Evolutionary conservation across 164 flowering plant species (phyloP), one percentile per base, ranked within the genome.

Genomic region (Saururus chinensis): DNA sequence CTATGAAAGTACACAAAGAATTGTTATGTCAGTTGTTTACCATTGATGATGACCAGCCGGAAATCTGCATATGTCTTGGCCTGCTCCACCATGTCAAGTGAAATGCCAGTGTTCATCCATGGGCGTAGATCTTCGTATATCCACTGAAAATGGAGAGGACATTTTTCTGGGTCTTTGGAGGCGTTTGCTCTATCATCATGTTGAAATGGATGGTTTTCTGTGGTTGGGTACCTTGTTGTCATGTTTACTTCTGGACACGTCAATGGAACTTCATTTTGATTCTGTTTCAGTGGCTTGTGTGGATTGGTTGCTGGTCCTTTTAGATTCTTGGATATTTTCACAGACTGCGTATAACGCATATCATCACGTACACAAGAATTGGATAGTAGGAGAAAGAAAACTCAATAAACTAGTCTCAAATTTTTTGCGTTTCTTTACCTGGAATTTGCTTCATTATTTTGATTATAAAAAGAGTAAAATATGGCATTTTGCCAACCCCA

Each of bases 111-210:
- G 0, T 25, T 30, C 53, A 25, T 73, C 85, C 85, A 82, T 0
- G 74, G 79, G 56, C 60, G 26, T 12, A 82, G 68, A 62, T 82
- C 85, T 63, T 77, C 75, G 25, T 79, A 77, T 64, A 82, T 82
- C 85, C 83, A 82, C 11, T 79, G 73, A 69, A 77, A 82, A 61
- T 79, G 74, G 5, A 74, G 73, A 0, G 83, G 83, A 53, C 83
- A 82, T 13, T 17, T 13, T 7, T 30, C 41, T 5, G 16, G 6
- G 17, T 2, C 7, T 11, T 20, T 30, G 20, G 7, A 2, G 10
- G 19, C 35, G 9, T 16, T 20, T 12, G 57, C 17, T 10, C n/a
- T 16, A 1, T 30, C 17, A 35, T 19, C 17, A 13, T 57, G 8
- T 1, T 7, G 17, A 25, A 19, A 35, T 25, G 13, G 41, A 19